phyloP scores from a whole-genome alignment of 1,284 basidiomycete genomes.

The Testicularia cyperi region DNA sequence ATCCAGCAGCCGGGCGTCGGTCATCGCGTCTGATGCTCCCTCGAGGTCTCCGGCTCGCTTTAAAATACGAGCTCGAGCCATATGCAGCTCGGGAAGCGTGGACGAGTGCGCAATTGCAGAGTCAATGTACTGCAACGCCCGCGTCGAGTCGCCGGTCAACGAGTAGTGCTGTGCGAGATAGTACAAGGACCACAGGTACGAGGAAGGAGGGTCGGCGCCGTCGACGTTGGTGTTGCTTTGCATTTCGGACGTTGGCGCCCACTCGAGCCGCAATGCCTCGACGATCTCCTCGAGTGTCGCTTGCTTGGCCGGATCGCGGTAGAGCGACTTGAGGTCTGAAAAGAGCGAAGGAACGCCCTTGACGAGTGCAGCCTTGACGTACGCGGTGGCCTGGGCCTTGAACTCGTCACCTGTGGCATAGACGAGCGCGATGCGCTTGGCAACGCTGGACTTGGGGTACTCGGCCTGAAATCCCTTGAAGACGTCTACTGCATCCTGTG shows the following conservation, averaged over 20 bases:
- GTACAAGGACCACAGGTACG: slow-evolving; percentile 92
- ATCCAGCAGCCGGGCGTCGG: slow-evolving; percentile 82
- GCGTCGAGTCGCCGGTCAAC: slow-evolving; percentile 61
- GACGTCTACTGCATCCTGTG: slow-evolving; percentile 14
- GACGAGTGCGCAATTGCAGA: slow-evolving; percentile 79
- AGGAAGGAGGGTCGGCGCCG: slow-evolving; percentile 71
- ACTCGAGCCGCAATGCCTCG: slow-evolving; percentile 37
- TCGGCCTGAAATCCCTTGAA: slow-evolving; percentile 30
- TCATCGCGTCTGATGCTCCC: slow-evolving; percentile 75
- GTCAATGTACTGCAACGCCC: slow-evolving; percentile 72
- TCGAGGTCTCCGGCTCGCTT: slow-evolving; percentile 82
- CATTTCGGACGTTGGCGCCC: slow-evolving; percentile 24
- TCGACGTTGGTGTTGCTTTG: slow-evolving; percentile 2
- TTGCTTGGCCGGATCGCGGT: slow-evolving; percentile 70
- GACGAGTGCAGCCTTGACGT: slow-evolving; percentile 72
- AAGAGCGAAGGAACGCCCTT: slow-evolving; percentile 94
- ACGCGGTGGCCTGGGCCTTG: slow-evolving; percentile 69
- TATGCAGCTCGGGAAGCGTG: slow-evolving; percentile 86
- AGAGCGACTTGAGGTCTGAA: slow-evolving; percentile 85
- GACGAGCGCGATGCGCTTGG: slow-evolving; percentile 46
- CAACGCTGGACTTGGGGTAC: slow-evolving; percentile 45
- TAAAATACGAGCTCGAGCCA: slow-evolving; percentile 78
- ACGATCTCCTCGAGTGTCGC: slow-evolving; percentile 73
- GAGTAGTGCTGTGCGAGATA: slow-evolving; percentile 91
- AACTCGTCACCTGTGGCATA: slow-evolving; percentile 66